Evolutionary conservation across 306 rosid species (phyloP), one percentile per base, ranked within the genome.

Genomic region (Vachellia collinsii): DNA sequence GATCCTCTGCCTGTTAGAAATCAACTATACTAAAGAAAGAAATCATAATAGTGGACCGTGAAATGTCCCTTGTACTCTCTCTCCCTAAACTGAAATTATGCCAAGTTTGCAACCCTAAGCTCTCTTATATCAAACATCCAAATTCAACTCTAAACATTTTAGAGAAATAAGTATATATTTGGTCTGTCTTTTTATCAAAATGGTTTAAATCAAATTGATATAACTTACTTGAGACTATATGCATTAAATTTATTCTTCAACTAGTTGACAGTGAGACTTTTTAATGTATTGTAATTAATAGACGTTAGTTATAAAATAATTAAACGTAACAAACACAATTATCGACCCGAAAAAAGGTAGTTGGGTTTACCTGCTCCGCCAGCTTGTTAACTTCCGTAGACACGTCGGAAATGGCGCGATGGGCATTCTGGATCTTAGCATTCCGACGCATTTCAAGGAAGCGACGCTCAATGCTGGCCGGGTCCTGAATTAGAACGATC

Each of bases 381-480:
- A 92, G 91, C 77, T 82, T 87, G 58, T 94, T 91, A 44, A 94
- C 71, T 56, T 90, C 87, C 23, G 75, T 6, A 44, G 85, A 79
- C 8, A 89, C 83, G 80, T 81, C 80, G 1, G 87, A 73, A n/a
- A 94, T 85, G 84, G 97, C 89, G 19, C 93, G 92, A 44, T 76
- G 83, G 1, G 92, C 89, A 19, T 11, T 82, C 70, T 87, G 89
- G 77, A 92, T 92, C 86, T 84, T 90, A 5, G 92, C 91, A 29
- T 88, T 88, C 37, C 85, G 43, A 2, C 86, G 82, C 87, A 84
- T 92, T 89, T 87, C 85, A 12, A 83, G 69, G 79, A 75, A 75
- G 22, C 94, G 79, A 14, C 88, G 84, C 71, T 89, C 96, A 13
- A 89, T 89, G 85, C 98, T 90, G 2, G 91, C 84, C 8, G 94